phyloP scores from a whole-genome alignment of 2,329 filamentous ascomycete genomes.

The Chrysosporium keratinophilum region DNA sequence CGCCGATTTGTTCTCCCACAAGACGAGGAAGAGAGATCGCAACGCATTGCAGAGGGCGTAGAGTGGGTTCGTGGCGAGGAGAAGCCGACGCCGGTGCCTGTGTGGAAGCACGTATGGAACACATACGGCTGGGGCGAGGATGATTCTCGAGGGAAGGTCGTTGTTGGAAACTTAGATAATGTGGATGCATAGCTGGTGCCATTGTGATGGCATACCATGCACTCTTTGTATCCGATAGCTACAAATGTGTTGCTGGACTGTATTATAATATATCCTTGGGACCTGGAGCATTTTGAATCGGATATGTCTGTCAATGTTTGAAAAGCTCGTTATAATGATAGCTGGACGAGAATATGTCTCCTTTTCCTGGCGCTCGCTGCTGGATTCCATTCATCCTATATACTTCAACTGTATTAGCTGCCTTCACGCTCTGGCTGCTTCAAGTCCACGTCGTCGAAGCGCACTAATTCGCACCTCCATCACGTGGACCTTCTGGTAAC shows the following conservation, averaged over 20 bases:
- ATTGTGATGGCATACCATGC: not conserved
- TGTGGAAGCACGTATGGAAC: constrained; percentile 34
- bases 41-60: constrained; percentile 52
- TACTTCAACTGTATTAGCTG: no score
- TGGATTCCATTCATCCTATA: no score
- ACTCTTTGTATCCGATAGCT: not conserved
- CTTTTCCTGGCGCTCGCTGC: no score
- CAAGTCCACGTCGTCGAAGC: no score
- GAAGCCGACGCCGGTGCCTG: constrained; percentile 26
- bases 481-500: no score
- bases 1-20: constrained; percentile 59
- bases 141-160: constrained; percentile 32
- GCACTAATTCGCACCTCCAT: no score
- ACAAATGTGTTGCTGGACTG: not conserved
- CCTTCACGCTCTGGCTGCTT: no score
- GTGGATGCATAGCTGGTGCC: constrained; percentile 1
- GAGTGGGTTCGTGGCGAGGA: constrained; percentile 59
- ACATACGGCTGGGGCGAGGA: constrained; percentile 34
- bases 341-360: not conserved
- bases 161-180: constrained; percentile 28
- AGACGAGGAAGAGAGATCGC: constrained; percentile 59
- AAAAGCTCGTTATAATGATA: not conserved
- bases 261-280: not conserved
- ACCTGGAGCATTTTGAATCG: no score
- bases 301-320: not conserved